Percentiles rank a stretch among this genome's conserved stretches.
Evolutionary conservation across 1,284 basidiomycete species (phyloP).

Genomic region (Ustilago loliicola): DNA sequence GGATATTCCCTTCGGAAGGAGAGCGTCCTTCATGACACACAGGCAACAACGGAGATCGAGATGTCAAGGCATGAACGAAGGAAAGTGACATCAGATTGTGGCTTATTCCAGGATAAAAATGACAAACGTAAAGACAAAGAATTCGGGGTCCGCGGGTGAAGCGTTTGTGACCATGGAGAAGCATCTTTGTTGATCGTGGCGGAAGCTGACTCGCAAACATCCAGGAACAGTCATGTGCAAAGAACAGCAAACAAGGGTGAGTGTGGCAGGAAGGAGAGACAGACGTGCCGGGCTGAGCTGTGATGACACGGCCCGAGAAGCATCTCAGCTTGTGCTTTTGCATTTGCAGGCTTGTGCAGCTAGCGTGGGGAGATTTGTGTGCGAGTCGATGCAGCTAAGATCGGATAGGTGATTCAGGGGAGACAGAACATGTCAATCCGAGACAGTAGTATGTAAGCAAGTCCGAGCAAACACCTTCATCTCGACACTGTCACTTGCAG

Average conservation of each 20-base stretch:
- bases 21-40: not conserved
- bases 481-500: too few species aligned
- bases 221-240: not conserved
- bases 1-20: conserved; percentile 5
- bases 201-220: not conserved
- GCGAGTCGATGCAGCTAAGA: not conserved
- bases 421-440: not conserved
- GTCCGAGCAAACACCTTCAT: not conserved
- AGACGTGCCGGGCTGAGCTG: not conserved
- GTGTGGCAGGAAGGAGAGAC: not conserved
- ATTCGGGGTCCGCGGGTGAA: conserved; percentile 2
- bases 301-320: not conserved
- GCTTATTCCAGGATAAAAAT: conserved; percentile 2
- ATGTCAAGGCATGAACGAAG: too few species aligned
- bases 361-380: not conserved
- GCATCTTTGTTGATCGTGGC: not conserved
- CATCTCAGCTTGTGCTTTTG: too few species aligned
- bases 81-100: conserved; percentile 7
- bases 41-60: not conserved
- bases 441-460: conserved; percentile 5
- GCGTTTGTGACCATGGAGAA: conserved; percentile 11
- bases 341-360: too few species aligned
- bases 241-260: too few species aligned
- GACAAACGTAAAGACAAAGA: not conserved
- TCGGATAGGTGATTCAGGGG: not conserved